phyloP scores from a whole-genome alignment of 345 rosid genomes.

The Dovyalis caffra region DNA sequence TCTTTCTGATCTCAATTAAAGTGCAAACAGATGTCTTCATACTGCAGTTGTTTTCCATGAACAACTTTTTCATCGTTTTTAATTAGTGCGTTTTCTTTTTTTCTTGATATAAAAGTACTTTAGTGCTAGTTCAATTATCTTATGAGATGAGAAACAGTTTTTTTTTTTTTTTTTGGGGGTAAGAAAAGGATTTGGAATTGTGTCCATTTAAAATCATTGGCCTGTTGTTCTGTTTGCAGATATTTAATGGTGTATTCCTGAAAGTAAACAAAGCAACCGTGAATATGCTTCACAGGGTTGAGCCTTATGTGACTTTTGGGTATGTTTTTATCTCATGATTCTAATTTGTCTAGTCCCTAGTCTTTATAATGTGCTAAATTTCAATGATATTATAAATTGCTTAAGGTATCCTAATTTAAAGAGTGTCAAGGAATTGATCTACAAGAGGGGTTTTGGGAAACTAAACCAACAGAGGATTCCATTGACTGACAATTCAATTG shows the following conservation, averaged over 20 bases:
- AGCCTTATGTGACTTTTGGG: conserved; percentile 89
- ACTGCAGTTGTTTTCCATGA: not conserved
- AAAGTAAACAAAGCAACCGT: conserved; percentile 67
- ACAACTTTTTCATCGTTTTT: not conserved
- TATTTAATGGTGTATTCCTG: conserved; percentile 84
- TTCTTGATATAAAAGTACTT: not conserved
- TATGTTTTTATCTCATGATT: conserved; percentile 12
- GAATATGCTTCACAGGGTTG: conserved; percentile 83
- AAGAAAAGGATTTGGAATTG: not conserved
- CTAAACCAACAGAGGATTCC: conserved; percentile 60
- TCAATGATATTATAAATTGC: not conserved
- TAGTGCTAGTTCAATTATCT: not conserved
- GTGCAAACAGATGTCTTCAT: not conserved
- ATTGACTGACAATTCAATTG: conserved; percentile 62
- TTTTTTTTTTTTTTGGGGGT: no score
- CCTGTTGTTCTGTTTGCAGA: conserved; percentile 30
- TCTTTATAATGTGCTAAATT: not conserved
- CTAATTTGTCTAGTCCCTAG: not conserved
- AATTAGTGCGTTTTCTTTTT: not conserved
- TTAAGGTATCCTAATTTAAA: conserved; percentile 76
- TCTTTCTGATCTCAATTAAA: not conserved
- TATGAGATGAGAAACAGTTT: not conserved
- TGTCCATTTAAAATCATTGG: not conserved
- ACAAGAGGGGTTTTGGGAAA: conserved; percentile 83
- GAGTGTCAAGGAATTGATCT: conserved; percentile 71